Conservation (phyloP, 176 grass and related monocot species). For the Carex pumila region DNA sequence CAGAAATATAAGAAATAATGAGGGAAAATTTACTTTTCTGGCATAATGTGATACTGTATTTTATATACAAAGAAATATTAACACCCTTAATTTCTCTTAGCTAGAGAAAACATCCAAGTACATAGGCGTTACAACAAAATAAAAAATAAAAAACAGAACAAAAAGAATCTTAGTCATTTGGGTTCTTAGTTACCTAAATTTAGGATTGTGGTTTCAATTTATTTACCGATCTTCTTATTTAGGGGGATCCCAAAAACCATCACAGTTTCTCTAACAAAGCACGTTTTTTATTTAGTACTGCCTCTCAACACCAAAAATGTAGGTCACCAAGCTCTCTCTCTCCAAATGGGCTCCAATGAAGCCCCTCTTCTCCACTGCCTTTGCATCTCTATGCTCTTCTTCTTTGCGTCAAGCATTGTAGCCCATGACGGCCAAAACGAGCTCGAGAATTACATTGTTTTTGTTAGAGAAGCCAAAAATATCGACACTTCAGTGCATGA, state of each 20-base stretch:
- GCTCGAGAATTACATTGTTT: constrained; percentile 12
- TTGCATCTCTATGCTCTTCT: background rate
- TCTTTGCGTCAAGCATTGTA: background rate
- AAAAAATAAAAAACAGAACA: background rate
- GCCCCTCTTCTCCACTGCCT: background rate
- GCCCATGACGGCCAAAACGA: background rate
- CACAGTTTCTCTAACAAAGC: background rate
- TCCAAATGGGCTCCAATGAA: background rate
- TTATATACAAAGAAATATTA: background rate
- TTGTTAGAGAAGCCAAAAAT: background rate
- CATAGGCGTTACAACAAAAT: background rate
- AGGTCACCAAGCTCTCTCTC: background rate
- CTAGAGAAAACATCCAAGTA: background rate
- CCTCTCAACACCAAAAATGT: background rate
- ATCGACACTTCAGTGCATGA: background rate
- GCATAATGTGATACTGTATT: background rate
- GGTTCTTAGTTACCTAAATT: background rate
- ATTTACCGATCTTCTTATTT: background rate
- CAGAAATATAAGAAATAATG: background rate
- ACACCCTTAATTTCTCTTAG: background rate
- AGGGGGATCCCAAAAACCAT: background rate
- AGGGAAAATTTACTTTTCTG: background rate
- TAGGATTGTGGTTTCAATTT: background rate
- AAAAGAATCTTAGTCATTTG: background rate
- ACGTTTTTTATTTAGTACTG: background rate